Conservation (phyloP, 306 rosid genomes). For the Corylus heterophylla region DNA sequence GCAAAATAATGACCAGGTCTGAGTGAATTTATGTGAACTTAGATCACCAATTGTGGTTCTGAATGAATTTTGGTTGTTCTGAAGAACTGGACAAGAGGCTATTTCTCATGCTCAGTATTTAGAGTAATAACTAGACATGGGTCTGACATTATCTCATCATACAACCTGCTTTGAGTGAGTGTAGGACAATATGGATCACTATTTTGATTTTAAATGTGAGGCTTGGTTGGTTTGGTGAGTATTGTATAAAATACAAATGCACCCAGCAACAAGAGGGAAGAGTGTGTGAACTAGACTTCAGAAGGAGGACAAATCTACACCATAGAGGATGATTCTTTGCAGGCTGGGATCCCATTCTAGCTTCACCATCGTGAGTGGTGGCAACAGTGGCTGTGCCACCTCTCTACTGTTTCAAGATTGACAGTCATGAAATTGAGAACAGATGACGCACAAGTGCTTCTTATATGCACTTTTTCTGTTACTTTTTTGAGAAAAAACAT, state of each 20-base stretch:
- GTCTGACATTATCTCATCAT: neutral
- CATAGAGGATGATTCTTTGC: too few relatives aligned
- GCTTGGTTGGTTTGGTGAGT: neutral
- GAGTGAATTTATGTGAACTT: too few relatives aligned
- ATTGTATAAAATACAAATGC: neutral
- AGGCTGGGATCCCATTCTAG: too few relatives aligned
- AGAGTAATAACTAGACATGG: neutral
- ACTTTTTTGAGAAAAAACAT: too few relatives aligned
- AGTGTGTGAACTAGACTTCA: neutral
- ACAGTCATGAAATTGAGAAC: neutral
- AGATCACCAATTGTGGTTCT: too few relatives aligned
- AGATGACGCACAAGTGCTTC: neutral
- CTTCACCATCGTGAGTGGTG: too few relatives aligned
- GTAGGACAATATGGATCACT: neutral
- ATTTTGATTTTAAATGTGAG: neutral
- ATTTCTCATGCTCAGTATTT: neutral
- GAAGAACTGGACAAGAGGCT: neutral
- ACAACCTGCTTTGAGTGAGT: neutral
- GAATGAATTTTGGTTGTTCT: too few relatives aligned
- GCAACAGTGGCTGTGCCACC: neutral
- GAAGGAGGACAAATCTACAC: too few relatives aligned
- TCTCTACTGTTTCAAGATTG: neutral
- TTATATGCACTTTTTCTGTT: neutral
- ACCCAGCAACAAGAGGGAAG: neutral
- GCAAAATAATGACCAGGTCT: too few relatives aligned